These are phyloP conservation scores for Polysphondylium violaceum DNA, from an alignment of 78 protist genomes.

Conservation along the genomic window DNA sequence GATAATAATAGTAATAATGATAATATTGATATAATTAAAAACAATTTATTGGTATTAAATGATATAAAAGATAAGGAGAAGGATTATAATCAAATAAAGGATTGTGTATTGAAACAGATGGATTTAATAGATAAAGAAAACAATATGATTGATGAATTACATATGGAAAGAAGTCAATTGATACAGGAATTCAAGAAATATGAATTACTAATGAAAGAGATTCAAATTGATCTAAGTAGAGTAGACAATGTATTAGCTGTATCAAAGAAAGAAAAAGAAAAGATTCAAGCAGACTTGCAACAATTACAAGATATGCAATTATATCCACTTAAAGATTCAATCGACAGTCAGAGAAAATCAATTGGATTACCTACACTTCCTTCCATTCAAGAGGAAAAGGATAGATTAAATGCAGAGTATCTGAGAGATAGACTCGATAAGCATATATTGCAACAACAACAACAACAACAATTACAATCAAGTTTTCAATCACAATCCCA, in stretches of 20 bases:
- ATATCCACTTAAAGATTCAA: conserved; percentile 1
- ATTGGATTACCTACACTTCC: conserved; percentile 16
- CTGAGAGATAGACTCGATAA: conserved; percentile 7
- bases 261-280: conserved; percentile 12
- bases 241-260: conserved; percentile 19
- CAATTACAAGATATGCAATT: background rate
- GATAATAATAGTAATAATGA: background rate
- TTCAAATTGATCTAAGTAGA: conserved; percentile 17
- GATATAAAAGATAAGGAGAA: conserved; percentile 25
- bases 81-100: conserved; percentile 27
- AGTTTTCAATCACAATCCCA: background rate
- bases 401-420: conserved; percentile 3
- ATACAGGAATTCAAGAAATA: conserved; percentile 10
- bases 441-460: conserved; percentile 8
- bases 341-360: conserved; percentile 20
- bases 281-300: background rate
- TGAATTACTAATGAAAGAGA: conserved; percentile 15
- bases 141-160: background rate
- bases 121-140: conserved; percentile 15
- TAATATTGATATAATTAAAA: background rate
- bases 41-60: background rate
- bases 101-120: background rate
- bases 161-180: background rate
- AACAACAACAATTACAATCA: background rate
- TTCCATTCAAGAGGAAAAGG: conserved; percentile 20